Base-by-base conservation (phyloP, 116 monocot species). In the Trichopus zeylanicus region DNA sequence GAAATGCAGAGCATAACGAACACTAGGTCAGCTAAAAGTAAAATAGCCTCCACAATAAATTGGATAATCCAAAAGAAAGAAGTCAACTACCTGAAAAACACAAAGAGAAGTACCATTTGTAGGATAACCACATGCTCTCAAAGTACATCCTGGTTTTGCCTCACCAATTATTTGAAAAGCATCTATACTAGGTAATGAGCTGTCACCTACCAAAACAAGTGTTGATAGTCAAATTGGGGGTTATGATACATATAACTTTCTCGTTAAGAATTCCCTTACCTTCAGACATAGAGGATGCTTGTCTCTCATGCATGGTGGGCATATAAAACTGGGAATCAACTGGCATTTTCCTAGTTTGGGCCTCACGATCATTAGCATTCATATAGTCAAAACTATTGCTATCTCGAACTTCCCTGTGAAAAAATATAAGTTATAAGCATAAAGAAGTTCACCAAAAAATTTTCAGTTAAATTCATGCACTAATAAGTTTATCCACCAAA, bases 81-180 rank as follows among this genome's bases (percentile, higher is more conserved):
- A 24, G 21, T 26, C 29, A 8, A 46, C 22, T 73, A 89, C 94
- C 86, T 86, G 86, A 73, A 94, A 94, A 69, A 81, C 52, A 54
- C 89, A 94, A 55, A 86, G 83, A 70, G 83, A 78, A 22, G 89
- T 86, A 29, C 86, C 83, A 73, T 94, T 75, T 21, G 57, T 76
- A 29, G 82, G 83, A 73, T 65, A 86, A 30, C 94, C 94, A 73
- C 89, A 89, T 60, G 83, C 94, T 61, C 12, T 66, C 22, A 94
- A 48, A 48, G 64, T 73, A 57, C 48, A 68, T 56, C 89, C 89
- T 42, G 89, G 94, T 81, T 57, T 86, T 70, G 94, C 76, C 25
- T 86, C 83, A 38, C 94, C 94, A 76, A 42, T 38, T 58, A 94
- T 86, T 76, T 89, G 94, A 68, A 94, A 94, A 32, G 61, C 64